Conservation (phyloP, 768 basidiomycete species). For the Hericium coralloides region DNA sequence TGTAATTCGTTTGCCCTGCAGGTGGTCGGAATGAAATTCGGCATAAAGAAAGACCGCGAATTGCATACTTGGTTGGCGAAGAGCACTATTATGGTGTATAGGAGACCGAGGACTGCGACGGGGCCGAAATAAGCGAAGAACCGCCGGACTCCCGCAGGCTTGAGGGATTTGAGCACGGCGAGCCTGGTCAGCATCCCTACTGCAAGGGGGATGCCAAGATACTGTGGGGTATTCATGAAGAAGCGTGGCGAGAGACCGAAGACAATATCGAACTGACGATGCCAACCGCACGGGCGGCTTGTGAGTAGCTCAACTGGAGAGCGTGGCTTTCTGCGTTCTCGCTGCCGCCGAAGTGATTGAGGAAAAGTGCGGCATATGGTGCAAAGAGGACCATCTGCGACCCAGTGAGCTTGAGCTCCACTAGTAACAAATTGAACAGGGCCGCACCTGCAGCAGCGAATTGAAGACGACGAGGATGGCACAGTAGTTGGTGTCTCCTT, state of each 20-base stretch:
- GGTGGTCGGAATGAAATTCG: too few relatives aligned
- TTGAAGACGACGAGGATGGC: conserved; percentile 78
- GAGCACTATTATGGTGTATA: conserved; percentile 74
- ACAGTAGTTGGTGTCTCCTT: conserved; percentile 63
- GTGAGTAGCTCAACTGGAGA: conserved; percentile 45
- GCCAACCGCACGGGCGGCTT: conserved; percentile 57
- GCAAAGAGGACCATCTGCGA: conserved; percentile 67
- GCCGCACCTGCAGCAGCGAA: conserved; percentile 37
- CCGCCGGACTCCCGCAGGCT: conserved; percentile 38
- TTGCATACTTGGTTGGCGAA: conserved; percentile 36
- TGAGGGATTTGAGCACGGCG: conserved; percentile 33
- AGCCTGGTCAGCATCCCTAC: conserved; percentile 68
- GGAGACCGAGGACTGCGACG: conserved; percentile 60
- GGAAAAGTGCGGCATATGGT: conserved; percentile 64
- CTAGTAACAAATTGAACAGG: not conserved
- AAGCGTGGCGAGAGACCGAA: not conserved
- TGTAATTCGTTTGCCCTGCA: conserved; percentile 49
- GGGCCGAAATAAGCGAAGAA: conserved; percentile 60
- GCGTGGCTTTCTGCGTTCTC: conserved; percentile 15
- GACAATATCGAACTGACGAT: conserved; percentile 40
- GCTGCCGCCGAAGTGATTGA: conserved; percentile 55
- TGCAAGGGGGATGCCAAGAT: conserved; percentile 73
- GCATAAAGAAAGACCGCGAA: too few relatives aligned
- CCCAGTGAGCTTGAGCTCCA: too few relatives aligned
- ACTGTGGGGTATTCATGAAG: conserved; percentile 32